These are phyloP conservation scores for Xylariaceae sp. DNA, from an alignment of 2,329 filamentous ascomycete genomes.

Conservation along the genomic window DNA sequence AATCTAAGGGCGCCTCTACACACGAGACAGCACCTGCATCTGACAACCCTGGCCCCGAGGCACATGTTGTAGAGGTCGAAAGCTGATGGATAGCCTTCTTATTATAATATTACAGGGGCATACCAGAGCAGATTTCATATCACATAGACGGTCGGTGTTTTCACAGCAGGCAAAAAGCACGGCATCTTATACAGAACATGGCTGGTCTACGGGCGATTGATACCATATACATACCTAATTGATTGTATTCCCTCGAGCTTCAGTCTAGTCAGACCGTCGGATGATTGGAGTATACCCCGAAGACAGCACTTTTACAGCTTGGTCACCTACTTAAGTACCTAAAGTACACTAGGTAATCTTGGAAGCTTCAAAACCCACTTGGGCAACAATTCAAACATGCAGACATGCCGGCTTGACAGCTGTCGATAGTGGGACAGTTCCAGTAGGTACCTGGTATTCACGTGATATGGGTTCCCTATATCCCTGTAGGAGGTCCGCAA, in stretches of 20 bases:
- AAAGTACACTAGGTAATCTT: too few species aligned
- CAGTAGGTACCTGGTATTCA: neutral
- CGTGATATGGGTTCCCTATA: too few species aligned
- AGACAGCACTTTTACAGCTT: too few species aligned
- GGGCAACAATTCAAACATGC: too few species aligned
- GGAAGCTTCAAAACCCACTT: neutral
- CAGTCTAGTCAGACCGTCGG: too few species aligned
- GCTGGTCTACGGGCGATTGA: conserved; percentile 11
- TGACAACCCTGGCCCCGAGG: conserved; percentile 2
- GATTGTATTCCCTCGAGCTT: neutral
- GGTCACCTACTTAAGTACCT: too few species aligned
- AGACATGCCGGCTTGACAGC: neutral
- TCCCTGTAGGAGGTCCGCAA: too few species aligned
- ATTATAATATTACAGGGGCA: neutral
- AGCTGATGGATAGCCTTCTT: too few species aligned
- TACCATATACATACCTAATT: too few species aligned
- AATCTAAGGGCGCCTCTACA: conserved; percentile 19
- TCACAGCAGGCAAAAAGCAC: neutral
- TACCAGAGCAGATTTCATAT: neutral
- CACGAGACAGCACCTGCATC: conserved; percentile 3
- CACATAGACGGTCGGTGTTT: conserved; percentile 3
- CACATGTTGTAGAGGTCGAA: conserved; percentile 6
- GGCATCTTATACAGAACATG: neutral
- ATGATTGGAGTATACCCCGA: too few species aligned
- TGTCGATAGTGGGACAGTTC: neutral